Conservation (phyloP, 305 asterid species). For the Salvia sclarea region DNA sequence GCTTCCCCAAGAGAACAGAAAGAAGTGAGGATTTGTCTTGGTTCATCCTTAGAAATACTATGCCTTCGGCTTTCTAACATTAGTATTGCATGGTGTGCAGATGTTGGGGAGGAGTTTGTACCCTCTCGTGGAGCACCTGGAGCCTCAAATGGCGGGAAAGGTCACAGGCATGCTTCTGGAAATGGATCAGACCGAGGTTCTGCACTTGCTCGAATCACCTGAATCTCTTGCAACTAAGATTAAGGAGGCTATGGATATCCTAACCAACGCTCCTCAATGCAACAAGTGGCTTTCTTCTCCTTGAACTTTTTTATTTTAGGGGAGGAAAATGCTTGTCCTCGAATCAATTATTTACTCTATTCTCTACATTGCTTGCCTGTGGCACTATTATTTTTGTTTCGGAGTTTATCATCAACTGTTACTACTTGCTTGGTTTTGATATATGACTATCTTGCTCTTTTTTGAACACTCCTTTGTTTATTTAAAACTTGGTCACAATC, state of each 20-base stretch:
- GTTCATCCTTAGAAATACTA: not conserved
- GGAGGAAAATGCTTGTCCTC: no score
- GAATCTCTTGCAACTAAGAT: slow-evolving; percentile 75
- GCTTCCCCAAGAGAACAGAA: slow-evolving; percentile 85
- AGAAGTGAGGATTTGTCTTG: slow-evolving; percentile 50
- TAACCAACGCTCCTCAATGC: slow-evolving; percentile 61
- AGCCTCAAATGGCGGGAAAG: slow-evolving; percentile 76
- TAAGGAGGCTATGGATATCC: slow-evolving; percentile 73
- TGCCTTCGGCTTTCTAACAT: not conserved
- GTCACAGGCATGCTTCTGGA: slow-evolving; percentile 90
- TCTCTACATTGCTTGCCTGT: not conserved
- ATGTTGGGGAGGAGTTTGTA: slow-evolving; percentile 79
- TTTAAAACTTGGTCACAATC: not conserved
- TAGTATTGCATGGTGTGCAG: slow-evolving; percentile 37
- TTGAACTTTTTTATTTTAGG: slow-evolving; percentile 40
- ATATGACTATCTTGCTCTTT: not conserved
- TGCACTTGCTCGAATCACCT: slow-evolving; percentile 85
- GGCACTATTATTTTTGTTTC: not conserved
- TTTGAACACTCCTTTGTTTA: not conserved
- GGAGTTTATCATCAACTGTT: not conserved
- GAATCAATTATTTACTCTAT: no score
- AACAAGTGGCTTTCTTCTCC: slow-evolving; percentile 52
- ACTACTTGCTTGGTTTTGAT: not conserved
- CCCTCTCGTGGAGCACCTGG: slow-evolving; percentile 86
- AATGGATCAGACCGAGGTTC: slow-evolving; percentile 86